Evolutionary conservation across 257 asterid species (phyloP).

Genomic region (Fraxinus americana): DNA sequence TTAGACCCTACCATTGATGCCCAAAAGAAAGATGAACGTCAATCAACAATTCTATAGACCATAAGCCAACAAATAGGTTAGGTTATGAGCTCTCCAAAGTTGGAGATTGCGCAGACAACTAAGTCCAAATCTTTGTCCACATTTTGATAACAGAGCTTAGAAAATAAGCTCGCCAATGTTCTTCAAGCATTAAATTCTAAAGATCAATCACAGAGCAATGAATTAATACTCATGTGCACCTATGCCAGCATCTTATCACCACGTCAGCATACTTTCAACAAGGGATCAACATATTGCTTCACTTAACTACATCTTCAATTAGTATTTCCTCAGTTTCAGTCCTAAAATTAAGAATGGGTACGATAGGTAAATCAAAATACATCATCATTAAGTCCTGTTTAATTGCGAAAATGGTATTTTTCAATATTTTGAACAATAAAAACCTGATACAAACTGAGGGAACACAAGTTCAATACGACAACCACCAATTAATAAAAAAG

Average conservation of each 20-base stretch:
- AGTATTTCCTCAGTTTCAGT: neutral
- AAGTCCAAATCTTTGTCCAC: neutral
- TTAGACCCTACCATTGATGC: neutral
- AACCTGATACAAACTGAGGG: neutral
- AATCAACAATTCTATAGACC: neutral
- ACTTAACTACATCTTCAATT: neutral
- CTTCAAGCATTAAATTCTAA: neutral
- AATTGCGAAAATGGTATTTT: neutral
- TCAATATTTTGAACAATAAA: neutral
- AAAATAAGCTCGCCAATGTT: neutral
- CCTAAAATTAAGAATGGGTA: neutral
- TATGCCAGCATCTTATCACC: neutral
- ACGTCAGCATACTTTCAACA: neutral
- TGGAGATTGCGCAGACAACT: neutral
- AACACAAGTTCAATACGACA: neutral
- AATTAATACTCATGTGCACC: neutral
- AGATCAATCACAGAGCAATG: neutral
- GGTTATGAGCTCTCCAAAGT: neutral
- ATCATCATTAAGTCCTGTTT: constrained; percentile 14
- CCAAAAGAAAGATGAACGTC: neutral
- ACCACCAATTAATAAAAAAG: neutral
- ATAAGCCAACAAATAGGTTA: neutral
- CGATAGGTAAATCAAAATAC: neutral
- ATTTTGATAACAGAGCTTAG: neutral
- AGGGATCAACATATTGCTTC: neutral